Evolutionary conservation across 2,329 filamentous ascomycete genomes (phyloP).

Genomic region (Apiospora pterosperma): DNA sequence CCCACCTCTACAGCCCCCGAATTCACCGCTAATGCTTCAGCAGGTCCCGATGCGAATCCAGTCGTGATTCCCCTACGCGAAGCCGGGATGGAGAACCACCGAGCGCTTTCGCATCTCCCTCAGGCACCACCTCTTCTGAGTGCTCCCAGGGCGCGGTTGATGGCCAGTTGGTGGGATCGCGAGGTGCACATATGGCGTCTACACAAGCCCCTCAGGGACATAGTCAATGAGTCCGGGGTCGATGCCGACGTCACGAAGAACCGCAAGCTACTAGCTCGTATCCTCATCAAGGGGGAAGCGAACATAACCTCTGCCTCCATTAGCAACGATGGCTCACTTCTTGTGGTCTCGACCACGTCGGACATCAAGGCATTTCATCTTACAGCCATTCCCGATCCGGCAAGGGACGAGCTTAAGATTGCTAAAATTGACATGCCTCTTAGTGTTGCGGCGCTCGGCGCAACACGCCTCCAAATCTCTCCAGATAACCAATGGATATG

Average conservation of each 20-base stretch:
- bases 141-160: conserved; percentile 67
- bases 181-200: conserved; percentile 80
- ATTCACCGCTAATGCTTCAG: conserved; percentile 24
- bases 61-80: conserved; percentile 77
- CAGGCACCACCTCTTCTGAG: conserved; percentile 72
- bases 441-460: conserved; percentile 57
- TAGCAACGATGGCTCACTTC: conserved; percentile 66
- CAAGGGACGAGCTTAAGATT: conserved; percentile 62
- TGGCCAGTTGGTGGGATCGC: conserved; percentile 90
- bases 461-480: conserved; percentile 66
- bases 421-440: conserved; percentile 65
- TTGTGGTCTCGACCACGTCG: conserved; percentile 72
- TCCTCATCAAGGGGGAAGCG: conserved; percentile 70
- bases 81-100: conserved; percentile 76
- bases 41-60: conserved; percentile 81
- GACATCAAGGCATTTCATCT: conserved; percentile 78
- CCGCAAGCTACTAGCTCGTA: conserved; percentile 65
- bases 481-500: conserved; percentile 68
- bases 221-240: conserved; percentile 39
- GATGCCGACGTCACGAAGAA: conserved; percentile 45
- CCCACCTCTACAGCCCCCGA: not conserved
- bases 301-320: conserved; percentile 76
- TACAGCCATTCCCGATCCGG: conserved; percentile 44
- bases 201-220: conserved; percentile 40
- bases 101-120: conserved; percentile 78